These are phyloP conservation scores for Erythrophleum fordii DNA, from an alignment of 306 rosid species.

Conservation along the genomic window DNA sequence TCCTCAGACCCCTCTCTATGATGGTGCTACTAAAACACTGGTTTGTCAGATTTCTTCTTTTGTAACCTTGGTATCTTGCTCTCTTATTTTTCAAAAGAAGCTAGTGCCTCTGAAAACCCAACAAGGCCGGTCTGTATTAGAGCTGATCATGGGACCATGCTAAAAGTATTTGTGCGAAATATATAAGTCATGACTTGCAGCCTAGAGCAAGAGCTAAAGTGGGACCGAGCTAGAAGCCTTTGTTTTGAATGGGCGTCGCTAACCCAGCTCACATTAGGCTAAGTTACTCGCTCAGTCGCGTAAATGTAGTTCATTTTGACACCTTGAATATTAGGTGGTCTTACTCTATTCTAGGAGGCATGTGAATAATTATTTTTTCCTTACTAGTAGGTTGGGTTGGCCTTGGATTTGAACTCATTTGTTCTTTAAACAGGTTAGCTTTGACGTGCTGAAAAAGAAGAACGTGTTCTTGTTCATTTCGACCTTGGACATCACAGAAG, in stretches of 20 bases:
- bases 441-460: slow-evolving; percentile 49
- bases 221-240: no score
- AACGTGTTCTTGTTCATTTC: slow-evolving; percentile 51
- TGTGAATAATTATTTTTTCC: neutral
- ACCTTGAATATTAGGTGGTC: no score
- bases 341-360: no score
- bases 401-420: neutral
- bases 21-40: slow-evolving; percentile 48
- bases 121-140: neutral
- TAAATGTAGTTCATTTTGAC: no score
- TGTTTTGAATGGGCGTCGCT: no score
- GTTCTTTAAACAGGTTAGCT: slow-evolving; percentile 30
- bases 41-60: slow-evolving; percentile 20
- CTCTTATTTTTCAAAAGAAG: no score
- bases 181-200: neutral
- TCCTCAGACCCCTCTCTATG: slow-evolving; percentile 42
- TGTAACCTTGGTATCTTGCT: no score
- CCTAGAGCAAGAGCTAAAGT: neutral
- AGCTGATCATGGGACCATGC: neutral
- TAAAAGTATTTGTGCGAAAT: neutral
- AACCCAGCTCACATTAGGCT: no score
- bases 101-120: no score
- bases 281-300: no score
- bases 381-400: neutral
- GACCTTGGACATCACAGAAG: slow-evolving; percentile 42